Evolutionary conservation across 1,284 basidiomycete species (phyloP).

Genomic region (Spongispora temasekensis): DNA sequence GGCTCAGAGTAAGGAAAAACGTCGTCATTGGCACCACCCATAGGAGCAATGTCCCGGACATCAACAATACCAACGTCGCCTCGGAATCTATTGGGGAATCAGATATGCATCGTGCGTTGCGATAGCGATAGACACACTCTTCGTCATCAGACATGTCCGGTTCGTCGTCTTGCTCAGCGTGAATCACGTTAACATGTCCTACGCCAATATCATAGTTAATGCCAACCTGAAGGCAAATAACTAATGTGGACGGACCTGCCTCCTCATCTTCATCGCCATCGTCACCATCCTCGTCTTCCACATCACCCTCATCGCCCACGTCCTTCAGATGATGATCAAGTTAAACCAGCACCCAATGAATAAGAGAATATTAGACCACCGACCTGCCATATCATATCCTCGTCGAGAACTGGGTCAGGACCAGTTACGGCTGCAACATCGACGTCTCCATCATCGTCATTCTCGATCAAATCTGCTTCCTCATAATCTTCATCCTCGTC

Average conservation of each 20-base stretch:
- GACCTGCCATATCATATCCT: slow-evolving; percentile 78
- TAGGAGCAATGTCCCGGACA: slow-evolving; percentile 40
- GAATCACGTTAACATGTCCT: slow-evolving; percentile 44
- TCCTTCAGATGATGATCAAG: slow-evolving; percentile 45
- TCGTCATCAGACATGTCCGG: slow-evolving; percentile 74
- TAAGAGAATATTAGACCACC: slow-evolving; percentile 23
- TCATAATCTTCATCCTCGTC: slow-evolving; percentile 67
- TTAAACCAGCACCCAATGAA: slow-evolving; percentile 3
- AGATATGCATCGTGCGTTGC: slow-evolving; percentile 9
- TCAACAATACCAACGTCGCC: slow-evolving; percentile 53
- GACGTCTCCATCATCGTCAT: slow-evolving; percentile 56
- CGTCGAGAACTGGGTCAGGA: slow-evolving; percentile 44
- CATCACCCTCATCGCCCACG: slow-evolving; percentile 58
- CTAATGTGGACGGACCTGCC: slow-evolving; percentile 35
- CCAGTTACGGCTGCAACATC: slow-evolving; percentile 42
- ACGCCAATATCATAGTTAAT: slow-evolving; percentile 14
- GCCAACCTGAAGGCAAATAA: background rate
- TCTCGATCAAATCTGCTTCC: slow-evolving; percentile 55
- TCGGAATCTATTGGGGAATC: slow-evolving; percentile 42
- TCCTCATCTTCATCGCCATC: slow-evolving; percentile 47
- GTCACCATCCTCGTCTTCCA: slow-evolving; percentile 47
- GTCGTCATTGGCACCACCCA: slow-evolving; percentile 40
- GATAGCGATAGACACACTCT: slow-evolving; percentile 46
- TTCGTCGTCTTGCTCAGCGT: slow-evolving; percentile 58
- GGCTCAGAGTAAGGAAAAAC: slow-evolving; percentile 57